Conservation (phyloP, 192 early-diverging fungal genomes). For the Gaertneriomyces sp. region DNA sequence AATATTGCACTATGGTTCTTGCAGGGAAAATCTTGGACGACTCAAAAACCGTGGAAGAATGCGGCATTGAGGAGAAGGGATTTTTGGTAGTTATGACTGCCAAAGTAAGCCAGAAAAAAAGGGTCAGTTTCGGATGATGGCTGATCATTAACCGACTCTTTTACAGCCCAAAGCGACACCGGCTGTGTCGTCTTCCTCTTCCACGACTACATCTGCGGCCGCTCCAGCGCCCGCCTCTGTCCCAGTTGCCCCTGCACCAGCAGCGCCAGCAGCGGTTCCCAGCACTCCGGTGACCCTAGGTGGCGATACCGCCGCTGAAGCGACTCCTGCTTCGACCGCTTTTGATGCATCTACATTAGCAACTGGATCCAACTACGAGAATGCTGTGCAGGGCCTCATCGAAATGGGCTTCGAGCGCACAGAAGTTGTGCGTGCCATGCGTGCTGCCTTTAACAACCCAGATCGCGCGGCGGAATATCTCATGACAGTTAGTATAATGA, state of each 20-base stretch:
- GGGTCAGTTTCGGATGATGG: no score
- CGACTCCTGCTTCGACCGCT: slow-evolving; percentile 39
- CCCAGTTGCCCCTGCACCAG: slow-evolving; percentile 38
- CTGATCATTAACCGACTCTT: no score
- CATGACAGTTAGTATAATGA: slow-evolving; percentile 60
- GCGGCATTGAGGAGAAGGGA: slow-evolving; percentile 82
- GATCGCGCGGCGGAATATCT: slow-evolving; percentile 96
- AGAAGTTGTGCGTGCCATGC: slow-evolving; percentile 83
- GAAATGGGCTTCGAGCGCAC: slow-evolving; percentile 94
- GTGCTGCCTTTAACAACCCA: slow-evolving; percentile 96
- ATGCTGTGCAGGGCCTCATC: slow-evolving; percentile 81
- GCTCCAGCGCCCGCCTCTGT: slow-evolving; percentile 38
- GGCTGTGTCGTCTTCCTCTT: slow-evolving; percentile 24
- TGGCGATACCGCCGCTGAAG: slow-evolving; percentile 35
- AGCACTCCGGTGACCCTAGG: slow-evolving; percentile 35
- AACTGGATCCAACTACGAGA: slow-evolving; percentile 75
- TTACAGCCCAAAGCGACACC: slow-evolving; percentile 43
- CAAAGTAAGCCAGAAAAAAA: no score
- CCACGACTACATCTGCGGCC: slow-evolving; percentile 33
- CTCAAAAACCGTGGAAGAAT: slow-evolving; percentile 65
- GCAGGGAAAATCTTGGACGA: slow-evolving; percentile 88
- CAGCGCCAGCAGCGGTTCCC: slow-evolving; percentile 33
- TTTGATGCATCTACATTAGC: slow-evolving; percentile 42
- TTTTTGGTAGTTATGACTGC: slow-evolving; percentile 94
- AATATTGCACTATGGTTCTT: no score